Conservation (phyloP, 192 early-diverging fungal genomes). For the Linderina pennispora region DNA sequence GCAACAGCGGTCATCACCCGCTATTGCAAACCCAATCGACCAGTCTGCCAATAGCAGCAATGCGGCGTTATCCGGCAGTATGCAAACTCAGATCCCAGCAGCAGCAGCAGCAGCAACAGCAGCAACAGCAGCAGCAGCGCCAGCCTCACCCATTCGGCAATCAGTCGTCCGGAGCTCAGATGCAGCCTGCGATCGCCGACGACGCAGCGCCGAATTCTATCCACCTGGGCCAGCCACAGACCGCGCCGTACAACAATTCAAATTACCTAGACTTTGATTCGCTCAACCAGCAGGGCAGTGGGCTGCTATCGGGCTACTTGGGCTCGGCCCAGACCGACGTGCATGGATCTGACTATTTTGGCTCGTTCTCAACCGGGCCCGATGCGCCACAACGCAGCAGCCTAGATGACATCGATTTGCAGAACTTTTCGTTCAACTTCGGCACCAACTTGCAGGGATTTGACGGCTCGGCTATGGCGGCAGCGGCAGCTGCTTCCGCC, state of each 20-base stretch:
- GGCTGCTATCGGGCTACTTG: constrained; percentile 6
- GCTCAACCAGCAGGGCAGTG: background rate
- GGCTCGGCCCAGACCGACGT: constrained; percentile 17
- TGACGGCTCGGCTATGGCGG: background rate
- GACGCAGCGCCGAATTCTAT: too few relatives aligned
- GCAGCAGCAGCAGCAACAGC: constrained; percentile 1
- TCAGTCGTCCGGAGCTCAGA: too few relatives aligned
- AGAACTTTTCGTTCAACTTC: background rate
- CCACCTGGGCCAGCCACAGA: too few relatives aligned
- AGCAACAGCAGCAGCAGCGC: background rate
- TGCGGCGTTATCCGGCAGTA: too few relatives aligned
- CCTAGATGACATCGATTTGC: constrained; percentile 5
- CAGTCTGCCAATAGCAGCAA: too few relatives aligned
- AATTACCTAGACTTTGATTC: background rate
- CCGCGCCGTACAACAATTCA: background rate
- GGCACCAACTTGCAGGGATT: background rate
- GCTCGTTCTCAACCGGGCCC: background rate
- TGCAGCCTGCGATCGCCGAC: too few relatives aligned
- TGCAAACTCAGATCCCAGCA: too few relatives aligned
- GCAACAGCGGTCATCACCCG: too few relatives aligned
- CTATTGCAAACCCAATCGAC: too few relatives aligned
- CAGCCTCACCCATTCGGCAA: background rate
- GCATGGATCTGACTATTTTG: constrained; percentile 22
- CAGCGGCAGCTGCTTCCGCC: background rate
- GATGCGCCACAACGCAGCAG: constrained; percentile 1